Evolutionary conservation across 1,284 basidiomycete species (phyloP), one percentile per base, ranked within the genome.

Genomic region (Malassezia slooffiae): DNA sequence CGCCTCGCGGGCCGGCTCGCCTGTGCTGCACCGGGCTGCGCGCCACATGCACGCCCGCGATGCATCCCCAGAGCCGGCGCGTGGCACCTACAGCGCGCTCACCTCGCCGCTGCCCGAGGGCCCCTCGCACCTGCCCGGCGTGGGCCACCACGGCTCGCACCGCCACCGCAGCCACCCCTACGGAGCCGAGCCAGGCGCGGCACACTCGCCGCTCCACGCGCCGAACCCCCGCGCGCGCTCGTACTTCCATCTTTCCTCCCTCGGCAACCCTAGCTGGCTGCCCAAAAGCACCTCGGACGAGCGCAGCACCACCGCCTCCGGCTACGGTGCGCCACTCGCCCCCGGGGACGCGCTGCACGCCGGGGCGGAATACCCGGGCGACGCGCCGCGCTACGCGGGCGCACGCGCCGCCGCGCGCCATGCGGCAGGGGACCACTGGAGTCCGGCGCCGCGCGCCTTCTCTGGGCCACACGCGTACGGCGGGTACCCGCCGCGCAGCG

Each of bases 81-180:
- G 58, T 32, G 47, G 47, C 23, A 31, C 49, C 16, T 52, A 54
- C 38, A 33, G 45, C 17, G 38, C 46, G 8, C 46, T 48, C 7
- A 10, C 41, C 5, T 26, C 45, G 16, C 26, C 40, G 22, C 29
- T 32, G 16, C 59, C 58, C 43, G 59, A 64, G 20, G 62, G 62
- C 5, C 61, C 63, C 15, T 53, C 55, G 6, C 65, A 68, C 31
- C 41, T 52, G 34, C 47, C 61, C n/a, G 58, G 63, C 9, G 27
- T 46, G 2, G 62, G 60, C 19, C 65, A 68, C 48, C 63, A 68
- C 43, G 57, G 60, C 20, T 55, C 59, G 13, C 55, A 65, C 41
- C 57, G 65, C 15, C 58, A 63, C 50, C 61, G 65, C 22, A 51
- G 57, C 28, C 65, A 67, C 24, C 65, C 65, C 15, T 68, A 68